Base-by-base conservation (phyloP, 2,329 filamentous ascomycete genomes). In the Cephalotrichum gorgonifer region DNA sequence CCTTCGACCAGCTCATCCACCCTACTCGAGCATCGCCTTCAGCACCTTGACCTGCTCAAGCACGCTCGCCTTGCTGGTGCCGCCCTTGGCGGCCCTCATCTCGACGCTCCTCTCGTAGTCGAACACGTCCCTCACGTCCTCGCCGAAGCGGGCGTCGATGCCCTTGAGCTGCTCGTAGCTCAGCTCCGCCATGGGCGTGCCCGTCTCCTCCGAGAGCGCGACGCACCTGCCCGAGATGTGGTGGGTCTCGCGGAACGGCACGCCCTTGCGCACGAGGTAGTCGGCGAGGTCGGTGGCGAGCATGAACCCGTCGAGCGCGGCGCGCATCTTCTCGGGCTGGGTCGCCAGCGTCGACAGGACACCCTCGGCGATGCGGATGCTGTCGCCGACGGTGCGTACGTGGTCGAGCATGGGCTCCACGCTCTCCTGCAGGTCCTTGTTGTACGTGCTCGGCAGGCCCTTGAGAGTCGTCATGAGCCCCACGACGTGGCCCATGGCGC, bases 341-440 rank as follows among this genome's bases (percentile, higher is more conserved):
- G 85, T 75, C 6, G 71, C 77, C 11, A 94, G 71, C 0, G 87
- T 94, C 1, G 80, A 79, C 4, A 95, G 72, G 5, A 94, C 84
- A 49, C 89, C 86, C 23, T 85, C 86, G 26, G 86, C 86, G 57
- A 95, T 95, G 64, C 85, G 81, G 49, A 94, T 76, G 60, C 85
- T 88, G 71, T 94, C 85, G 50, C 76, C 77, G 53, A 93, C 75
- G 6, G 87, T 91, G 75, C 89, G 86, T 65, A 90, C 78, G 62
- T 83, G 79, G 64, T 94, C 87, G 44, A 95, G 78, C 68, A 95
- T 80, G n/a, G 85, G 84, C 72, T 94, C 85, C 53, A 87, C 83
- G 51, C 80, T 84, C 68, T 95, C 88, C 67, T 95, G 88, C n/a
- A 94, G 68, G 64, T 95, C 88, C 68, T 94, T 95, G 73, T 94